Base-by-base conservation (phyloP, 2,329 filamentous ascomycete species). In the Tolypocladium cylindrosporum region DNA sequence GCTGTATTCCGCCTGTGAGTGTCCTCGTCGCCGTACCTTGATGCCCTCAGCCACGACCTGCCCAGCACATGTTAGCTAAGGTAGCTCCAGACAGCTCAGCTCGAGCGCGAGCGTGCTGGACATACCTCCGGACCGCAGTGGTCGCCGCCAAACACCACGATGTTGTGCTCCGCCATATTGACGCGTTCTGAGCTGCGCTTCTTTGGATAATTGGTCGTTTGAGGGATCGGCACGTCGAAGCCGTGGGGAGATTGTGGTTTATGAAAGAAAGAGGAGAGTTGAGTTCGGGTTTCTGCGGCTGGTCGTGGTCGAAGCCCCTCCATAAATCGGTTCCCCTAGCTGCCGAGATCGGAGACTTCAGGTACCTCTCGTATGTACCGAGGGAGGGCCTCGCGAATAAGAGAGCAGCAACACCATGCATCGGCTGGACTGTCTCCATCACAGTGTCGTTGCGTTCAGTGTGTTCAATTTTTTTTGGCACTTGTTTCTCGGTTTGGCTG, bases 41-140 rank as follows among this genome's bases (percentile, higher is more conserved):
- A 96, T 76, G 61, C 85, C 91, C 77, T 96, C 91, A 63, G 85
- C 84, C 59, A 91, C 86, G 63, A 96, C 90, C 89, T 74, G 59
- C 59, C 45, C 60, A 55, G 27, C 43, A 9, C 43, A 36, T 39
- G 61, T 67, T 60, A 66, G 60, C 59, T 62, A 59, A 58, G 34
- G 51, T 27, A 42, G n/a, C n/a, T 37, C 48, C 50, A 58, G 58
- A 55, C 57, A 42, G 31, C 41, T 54, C 43, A 51, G n/a, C 31
- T n/a, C 36, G 13, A 41, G 53, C 56, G 57, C 53, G n/a, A 13
- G 34, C 10, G n/a, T n/a, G n/a, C 11, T 10, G 51, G 53, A 66
- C 82, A 66, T 74, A 91, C 89, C 84, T 95, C 90, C 1, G 90
- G 90, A 72, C 90, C 90, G 69, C 87, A 90, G 74, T 94, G 89